Evolutionary conservation across 176 grass and related monocot species (phyloP), one percentile per base, ranked within the genome.

Genomic region (Paspalum vaginatum): DNA sequence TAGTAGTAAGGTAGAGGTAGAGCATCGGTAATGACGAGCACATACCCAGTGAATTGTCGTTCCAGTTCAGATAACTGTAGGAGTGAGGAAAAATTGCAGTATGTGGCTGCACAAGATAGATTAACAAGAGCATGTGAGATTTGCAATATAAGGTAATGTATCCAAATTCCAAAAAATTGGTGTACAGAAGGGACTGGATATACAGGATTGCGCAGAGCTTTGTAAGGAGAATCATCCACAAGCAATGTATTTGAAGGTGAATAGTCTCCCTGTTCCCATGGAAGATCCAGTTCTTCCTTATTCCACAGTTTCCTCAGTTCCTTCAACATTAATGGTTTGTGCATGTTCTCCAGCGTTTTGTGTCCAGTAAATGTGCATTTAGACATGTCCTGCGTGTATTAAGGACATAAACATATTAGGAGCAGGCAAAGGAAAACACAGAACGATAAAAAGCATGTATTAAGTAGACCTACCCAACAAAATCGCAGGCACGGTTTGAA

Each of bases 151-250:
- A 78, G 32, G 24, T 3, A 62, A 70, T 22, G 12, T 52, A 65
- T 1, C 32, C 32, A 32, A 32, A 32, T 32, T 32, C 48, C 38
- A 61, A 52, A 57, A 54, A 15, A 15, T 10, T 63, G 43, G 4
- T 50, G 46, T 48, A 55, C 59, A 68, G 55, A 83, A 88, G 62
- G 50, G 46, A 37, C 10, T 69, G 47, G 67, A 80, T 4, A 67
- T 95, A 95, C 93, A 50, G 90, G 93, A 86, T 95, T 95, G 51
- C 85, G 84, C n/a, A 95, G 83, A 77, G 93, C 89, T 88, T 95
- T 95, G 85, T 95, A 92, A 78, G 93, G 93, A 79, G 93, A 95
- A 86, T 95, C 93, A 44, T 95, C 93, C 70, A 95, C 81, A 79
- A 95, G 90, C 79, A 96, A 70, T 43, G 93, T 96, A 86, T 96